phyloP scores from a whole-genome alignment of 2,329 filamentous ascomycete genomes.

The Penicillium palitans region DNA sequence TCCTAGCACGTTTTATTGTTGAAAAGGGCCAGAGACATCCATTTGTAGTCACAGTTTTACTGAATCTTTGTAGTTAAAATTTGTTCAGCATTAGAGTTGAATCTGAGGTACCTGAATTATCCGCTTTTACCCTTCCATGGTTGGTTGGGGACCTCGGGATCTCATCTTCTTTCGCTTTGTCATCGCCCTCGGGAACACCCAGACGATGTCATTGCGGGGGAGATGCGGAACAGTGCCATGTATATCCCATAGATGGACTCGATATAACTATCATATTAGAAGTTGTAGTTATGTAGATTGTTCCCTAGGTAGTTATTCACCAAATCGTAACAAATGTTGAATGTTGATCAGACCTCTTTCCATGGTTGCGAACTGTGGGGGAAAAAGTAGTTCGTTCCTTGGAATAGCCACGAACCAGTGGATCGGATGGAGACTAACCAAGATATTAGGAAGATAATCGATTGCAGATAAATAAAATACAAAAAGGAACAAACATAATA shows the following conservation, averaged over 20 bases:
- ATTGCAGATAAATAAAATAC: not conserved
- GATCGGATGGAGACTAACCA: constrained; percentile 16
- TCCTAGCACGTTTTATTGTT: not conserved
- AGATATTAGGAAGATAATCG: not conserved
- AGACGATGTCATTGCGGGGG: not conserved
- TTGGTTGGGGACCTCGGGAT: not conserved
- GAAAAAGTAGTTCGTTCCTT: constrained; percentile 15
- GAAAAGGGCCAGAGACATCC: not conserved
- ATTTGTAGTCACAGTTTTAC: not conserved
- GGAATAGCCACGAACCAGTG: constrained; percentile 7
- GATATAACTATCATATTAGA: not conserved
- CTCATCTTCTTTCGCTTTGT: not conserved
- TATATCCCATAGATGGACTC: too few relatives aligned
- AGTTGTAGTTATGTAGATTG: too few relatives aligned
- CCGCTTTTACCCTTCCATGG: not conserved
- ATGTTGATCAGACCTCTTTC: not conserved
- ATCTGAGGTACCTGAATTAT: not conserved
- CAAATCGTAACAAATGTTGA: not conserved
- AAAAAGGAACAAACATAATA: too few relatives aligned
- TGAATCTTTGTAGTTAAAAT: not conserved
- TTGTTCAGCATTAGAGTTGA: not conserved
- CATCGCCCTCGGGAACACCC: not conserved
- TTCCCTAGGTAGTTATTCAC: not conserved
- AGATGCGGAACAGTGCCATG: not conserved
- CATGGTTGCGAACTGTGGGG: not conserved